A percentile compares a stretch with the other conserved stretches of the same genome.
phyloP scores from a whole-genome alignment of 192 early-diverging fungal species.

The Globomyces pollinis-pini region DNA sequence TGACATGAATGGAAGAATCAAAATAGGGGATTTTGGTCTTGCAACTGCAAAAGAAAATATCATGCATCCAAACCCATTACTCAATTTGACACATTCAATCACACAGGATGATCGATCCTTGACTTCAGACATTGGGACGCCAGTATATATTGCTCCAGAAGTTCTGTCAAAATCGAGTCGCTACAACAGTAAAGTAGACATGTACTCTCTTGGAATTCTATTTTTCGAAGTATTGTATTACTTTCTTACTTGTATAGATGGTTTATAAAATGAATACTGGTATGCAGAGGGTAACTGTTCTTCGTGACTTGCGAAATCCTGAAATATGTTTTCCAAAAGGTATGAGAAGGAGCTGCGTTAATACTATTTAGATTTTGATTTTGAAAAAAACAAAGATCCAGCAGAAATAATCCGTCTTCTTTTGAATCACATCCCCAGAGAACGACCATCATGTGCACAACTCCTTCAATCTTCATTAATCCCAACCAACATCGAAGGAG shows the following conservation, averaged over 20 bases:
- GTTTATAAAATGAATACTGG: slow-evolving; percentile 64
- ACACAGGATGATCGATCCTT: slow-evolving; percentile 4
- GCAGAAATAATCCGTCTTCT: slow-evolving; percentile 62
- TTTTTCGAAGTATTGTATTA: no score
- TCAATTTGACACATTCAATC: not conserved
- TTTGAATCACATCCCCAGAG: slow-evolving; percentile 63
- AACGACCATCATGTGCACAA: slow-evolving; percentile 73
- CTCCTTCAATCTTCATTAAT: slow-evolving; percentile 71
- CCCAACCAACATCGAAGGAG: slow-evolving; percentile 76
- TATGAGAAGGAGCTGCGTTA: slow-evolving; percentile 35
- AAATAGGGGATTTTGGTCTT: slow-evolving; percentile 72
- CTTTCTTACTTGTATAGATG: no score
- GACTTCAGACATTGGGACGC: slow-evolving; percentile 72
- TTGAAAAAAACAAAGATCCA: slow-evolving; percentile 57
- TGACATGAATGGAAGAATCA: slow-evolving; percentile 35
- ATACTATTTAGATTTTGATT: slow-evolving; percentile 45
- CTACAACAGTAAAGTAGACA: slow-evolving; percentile 77
- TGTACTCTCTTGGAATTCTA: slow-evolving; percentile 66
- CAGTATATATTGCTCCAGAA: slow-evolving; percentile 79
- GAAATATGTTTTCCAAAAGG: slow-evolving; percentile 60
- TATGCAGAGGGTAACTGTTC: slow-evolving; percentile 67
- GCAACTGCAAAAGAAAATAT: slow-evolving; percentile 41
- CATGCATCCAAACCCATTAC: slow-evolving; percentile 15
- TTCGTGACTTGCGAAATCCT: slow-evolving; percentile 64
- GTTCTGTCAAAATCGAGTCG: slow-evolving; percentile 31